A percentile compares a stretch with the other conserved stretches of the same genome.
Evolutionary conservation across 495 filamentous ascomycete species (phyloP).

Genomic region (Articulospora tetracladia): DNA sequence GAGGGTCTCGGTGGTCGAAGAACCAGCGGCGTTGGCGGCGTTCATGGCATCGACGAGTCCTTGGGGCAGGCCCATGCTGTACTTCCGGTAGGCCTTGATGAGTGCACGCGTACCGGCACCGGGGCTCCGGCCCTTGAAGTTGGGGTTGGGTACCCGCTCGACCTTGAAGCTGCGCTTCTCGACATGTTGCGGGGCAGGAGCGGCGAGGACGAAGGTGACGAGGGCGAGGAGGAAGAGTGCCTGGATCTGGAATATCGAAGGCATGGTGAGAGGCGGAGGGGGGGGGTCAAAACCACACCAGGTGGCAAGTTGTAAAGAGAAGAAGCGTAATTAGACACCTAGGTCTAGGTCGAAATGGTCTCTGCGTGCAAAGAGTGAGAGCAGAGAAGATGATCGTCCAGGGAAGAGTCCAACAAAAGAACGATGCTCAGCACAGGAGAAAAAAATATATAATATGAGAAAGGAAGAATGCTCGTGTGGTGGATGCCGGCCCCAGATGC

Average conservation of each 20-base stretch:
- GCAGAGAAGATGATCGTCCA: not conserved
- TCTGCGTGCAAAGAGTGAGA: not conserved
- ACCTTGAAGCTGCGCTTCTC: slow-evolving; percentile 48
- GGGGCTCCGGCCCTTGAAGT: slow-evolving; percentile 44
- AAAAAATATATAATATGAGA: slow-evolving; percentile 8
- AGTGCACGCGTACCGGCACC: slow-evolving; percentile 43
- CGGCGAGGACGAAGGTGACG: slow-evolving; percentile 35
- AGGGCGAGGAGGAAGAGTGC: slow-evolving; percentile 36
- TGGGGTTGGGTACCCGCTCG: slow-evolving; percentile 49
- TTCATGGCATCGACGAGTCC: slow-evolving; percentile 34
- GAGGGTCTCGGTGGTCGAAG: slow-evolving; percentile 7
- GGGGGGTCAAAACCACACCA: slow-evolving; percentile 14
- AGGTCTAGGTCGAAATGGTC: not conserved
- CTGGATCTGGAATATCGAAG: slow-evolving; percentile 28
- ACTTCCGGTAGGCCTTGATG: slow-evolving; percentile 61
- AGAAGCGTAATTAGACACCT: slow-evolving; percentile 20
- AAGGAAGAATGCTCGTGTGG: not conserved
- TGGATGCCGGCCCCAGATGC: slow-evolving; percentile 17
- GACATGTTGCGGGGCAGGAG: slow-evolving; percentile 9
- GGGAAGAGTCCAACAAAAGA: too few relatives aligned
- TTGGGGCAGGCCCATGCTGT: slow-evolving; percentile 45
- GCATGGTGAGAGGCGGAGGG: slow-evolving; percentile 27
- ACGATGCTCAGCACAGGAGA: slow-evolving; percentile 20
- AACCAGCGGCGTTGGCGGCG: not conserved
- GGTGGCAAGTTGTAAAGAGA: slow-evolving; percentile 18